These are phyloP conservation scores for Pinus albicaulis DNA, from an alignment of 75 land plant genomes.

Conservation along the genomic window DNA sequence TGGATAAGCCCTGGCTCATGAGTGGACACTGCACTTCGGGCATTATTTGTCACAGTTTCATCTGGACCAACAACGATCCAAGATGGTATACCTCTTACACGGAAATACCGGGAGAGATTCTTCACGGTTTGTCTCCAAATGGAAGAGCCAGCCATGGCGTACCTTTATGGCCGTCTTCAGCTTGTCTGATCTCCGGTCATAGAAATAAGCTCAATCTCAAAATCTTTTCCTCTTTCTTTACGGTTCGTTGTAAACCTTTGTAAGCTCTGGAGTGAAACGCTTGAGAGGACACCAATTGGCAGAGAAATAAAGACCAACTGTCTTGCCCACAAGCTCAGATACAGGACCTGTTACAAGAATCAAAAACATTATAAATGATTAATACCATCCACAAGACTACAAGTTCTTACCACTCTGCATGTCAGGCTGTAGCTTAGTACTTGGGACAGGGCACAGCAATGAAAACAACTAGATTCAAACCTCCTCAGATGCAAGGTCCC, in stretches of 20 bases:
- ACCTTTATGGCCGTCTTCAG: conserved; percentile 35
- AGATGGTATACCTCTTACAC: conserved; percentile 54
- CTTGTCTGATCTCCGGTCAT: conserved; percentile 45
- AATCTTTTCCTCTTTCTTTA: conserved; percentile 40
- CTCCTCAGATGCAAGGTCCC: too few species aligned
- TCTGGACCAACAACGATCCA: conserved; percentile 52
- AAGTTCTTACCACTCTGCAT: too few species aligned
- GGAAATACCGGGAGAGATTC: conserved; percentile 30
- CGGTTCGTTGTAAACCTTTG: conserved; percentile 44
- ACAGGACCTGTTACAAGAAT: conserved; percentile 33
- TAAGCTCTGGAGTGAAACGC: conserved; percentile 64
- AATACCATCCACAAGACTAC: too few species aligned
- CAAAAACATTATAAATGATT: too few species aligned
- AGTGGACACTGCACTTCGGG: conserved; percentile 18
- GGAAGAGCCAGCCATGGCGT: conserved; percentile 87
- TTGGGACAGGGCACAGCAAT: too few species aligned
- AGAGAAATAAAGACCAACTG: conserved; percentile 63
- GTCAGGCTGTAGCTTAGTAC: too few species aligned
- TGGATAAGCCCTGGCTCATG: conserved; percentile 59
- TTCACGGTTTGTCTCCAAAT: conserved; percentile 41
- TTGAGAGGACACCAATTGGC: conserved; percentile 80
- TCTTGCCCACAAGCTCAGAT: conserved; percentile 62
- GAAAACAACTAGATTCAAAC: too few species aligned
- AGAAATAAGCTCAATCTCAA: conserved; percentile 64
- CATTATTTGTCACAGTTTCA: conserved; percentile 51